phyloP scores from a whole-genome alignment of 768 basidiomycete genomes.

The Tulasnella sp. region DNA sequence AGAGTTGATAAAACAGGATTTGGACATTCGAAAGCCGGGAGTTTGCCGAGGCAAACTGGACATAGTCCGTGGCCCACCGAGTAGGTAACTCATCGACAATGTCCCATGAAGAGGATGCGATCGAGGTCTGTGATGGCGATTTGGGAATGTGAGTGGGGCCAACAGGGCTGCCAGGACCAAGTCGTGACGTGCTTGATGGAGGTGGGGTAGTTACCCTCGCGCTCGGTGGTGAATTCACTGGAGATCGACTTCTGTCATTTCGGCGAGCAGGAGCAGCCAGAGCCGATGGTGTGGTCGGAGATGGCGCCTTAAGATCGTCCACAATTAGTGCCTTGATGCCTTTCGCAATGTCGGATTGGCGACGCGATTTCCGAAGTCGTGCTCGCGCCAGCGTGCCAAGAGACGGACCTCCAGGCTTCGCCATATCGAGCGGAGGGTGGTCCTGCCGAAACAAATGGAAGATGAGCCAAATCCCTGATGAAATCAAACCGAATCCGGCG shows the following conservation, averaged over 20 bases:
- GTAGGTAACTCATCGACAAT: constrained; percentile 67
- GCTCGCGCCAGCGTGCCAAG: constrained; percentile 49
- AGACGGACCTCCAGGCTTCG: constrained; percentile 40
- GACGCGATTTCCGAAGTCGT: constrained; percentile 59
- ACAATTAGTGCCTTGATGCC: constrained; percentile 30
- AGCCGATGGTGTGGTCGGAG: constrained; percentile 26
- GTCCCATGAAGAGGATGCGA: constrained; percentile 54
- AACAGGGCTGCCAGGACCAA: constrained; percentile 33
- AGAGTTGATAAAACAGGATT: constrained; percentile 64
- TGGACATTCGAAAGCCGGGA: constrained; percentile 58
- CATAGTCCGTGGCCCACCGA: constrained; percentile 84
- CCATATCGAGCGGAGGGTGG: constrained; percentile 48
- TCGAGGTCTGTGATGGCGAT: constrained; percentile 19
- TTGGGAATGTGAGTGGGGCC: not conserved
- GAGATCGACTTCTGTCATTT: constrained; percentile 11
- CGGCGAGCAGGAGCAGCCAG: not conserved
- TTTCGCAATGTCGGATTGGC: constrained; percentile 28
- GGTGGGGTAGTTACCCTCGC: constrained; percentile 22
- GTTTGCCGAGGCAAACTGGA: constrained; percentile 64
- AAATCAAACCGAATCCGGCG: constrained; percentile 13
- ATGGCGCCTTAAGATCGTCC: constrained; percentile 34
- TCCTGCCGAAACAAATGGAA: not conserved
- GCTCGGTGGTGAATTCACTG: not conserved
- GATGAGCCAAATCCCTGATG: not conserved
- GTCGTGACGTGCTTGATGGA: constrained; percentile 25